Base-by-base conservation (phyloP, 495 filamentous ascomycete species). In the Neurospora sp. region DNA sequence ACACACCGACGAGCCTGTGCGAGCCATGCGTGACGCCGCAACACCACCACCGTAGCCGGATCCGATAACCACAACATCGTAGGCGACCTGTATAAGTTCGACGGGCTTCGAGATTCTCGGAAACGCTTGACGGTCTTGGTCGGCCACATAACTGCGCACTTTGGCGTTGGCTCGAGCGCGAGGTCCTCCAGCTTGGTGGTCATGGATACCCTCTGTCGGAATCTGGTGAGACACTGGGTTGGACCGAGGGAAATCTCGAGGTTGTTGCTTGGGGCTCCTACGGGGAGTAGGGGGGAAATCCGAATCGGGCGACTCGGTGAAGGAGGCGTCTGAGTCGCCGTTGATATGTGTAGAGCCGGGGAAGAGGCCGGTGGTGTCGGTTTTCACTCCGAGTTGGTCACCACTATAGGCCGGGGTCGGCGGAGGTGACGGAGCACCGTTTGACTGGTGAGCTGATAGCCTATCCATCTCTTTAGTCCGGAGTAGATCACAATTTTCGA, bases 41-140 rank as follows among this genome's bases (percentile, higher is more conserved):
- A 91, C 88, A 18, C 86, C 89, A 70, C 89, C 90, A 16, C 89
- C 89, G 79, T 91, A 91, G 1, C 90, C 90, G 20, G 88, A 91
- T 0, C 90, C 89, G 68, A 91, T 86, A 16, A 92, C 87, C 35
- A 92, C 86, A 31, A 87, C 86, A 76, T 92, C 89, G 71, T 91
- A 91, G n/a, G 81, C 76, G 46, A 81, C 77, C 40, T 87, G 81
- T 75, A 91, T 85, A 18, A 86, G 83, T 73, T 88, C 83, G 22
- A 90, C 84, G 0, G 89, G 85, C 72, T 83, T 85, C 69, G 85
- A 86, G 35, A 91, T 83, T 1, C 84, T 83, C 1, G 89, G 88
- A 73, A 84, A 88, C 59, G 72, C 39, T 53, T 78, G 70, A 18
- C 73, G 76, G 18, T 79, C 78, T 14, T 76, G 76, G 70, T 86